phyloP scores from a whole-genome alignment of 73 alveolate species.

The Stentor roeselii region DNA sequence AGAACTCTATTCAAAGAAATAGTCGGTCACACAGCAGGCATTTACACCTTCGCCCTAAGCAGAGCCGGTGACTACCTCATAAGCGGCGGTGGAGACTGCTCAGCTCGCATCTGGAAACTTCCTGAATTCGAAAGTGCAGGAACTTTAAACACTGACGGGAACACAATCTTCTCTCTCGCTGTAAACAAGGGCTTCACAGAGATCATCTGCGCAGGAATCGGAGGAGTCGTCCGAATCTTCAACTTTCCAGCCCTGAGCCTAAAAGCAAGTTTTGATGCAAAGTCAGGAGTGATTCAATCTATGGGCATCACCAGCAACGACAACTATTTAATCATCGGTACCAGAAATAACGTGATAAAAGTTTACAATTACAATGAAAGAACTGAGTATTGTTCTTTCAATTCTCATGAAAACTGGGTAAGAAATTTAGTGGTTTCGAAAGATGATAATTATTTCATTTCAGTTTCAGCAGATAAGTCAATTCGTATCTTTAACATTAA shows the following conservation, averaged over 20 bases:
- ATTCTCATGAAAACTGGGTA: not conserved
- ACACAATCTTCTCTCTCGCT: not conserved
- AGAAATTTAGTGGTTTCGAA: not conserved
- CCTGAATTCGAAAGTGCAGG: not conserved
- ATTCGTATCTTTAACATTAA: not conserved
- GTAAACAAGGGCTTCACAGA: not conserved
- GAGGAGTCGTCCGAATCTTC: not conserved
- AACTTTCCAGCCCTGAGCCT: not conserved
- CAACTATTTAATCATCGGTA: not conserved
- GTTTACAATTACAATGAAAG: not conserved
- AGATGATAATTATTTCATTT: not conserved
- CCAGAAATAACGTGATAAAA: not conserved
- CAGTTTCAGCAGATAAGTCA: constrained; percentile 4
- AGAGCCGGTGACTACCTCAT: not conserved
- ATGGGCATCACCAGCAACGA: not conserved
- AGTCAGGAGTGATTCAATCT: not conserved
- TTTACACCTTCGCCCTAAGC: not conserved
- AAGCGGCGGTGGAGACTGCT: not conserved
- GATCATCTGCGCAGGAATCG: not conserved
- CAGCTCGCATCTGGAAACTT: not conserved
- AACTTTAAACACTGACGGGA: not conserved
- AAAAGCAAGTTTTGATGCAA: not conserved
- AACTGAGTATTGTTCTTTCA: not conserved
- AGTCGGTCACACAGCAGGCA: not conserved
- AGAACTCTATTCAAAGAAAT: not conserved